phyloP scores from a whole-genome alignment of 805 yeast species.

The Metschnikowia borealis region DNA sequence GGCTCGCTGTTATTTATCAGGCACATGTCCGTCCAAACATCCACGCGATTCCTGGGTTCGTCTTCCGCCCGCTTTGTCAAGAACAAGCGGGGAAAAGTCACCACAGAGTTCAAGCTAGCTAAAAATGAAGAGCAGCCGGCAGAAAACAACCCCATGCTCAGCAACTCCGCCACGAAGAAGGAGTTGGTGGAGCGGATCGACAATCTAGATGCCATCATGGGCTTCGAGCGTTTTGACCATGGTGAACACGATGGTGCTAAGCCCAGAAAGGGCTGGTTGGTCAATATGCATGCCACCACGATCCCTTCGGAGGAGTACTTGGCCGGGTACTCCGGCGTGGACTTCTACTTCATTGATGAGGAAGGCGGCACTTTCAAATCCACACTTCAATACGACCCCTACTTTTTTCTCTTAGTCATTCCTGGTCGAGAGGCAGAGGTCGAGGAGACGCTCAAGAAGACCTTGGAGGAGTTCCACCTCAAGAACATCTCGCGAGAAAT shows the following conservation, averaged over 20 bases:
- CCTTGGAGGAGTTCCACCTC: slow-evolving; percentile 55
- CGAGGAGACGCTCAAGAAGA: slow-evolving; percentile 74
- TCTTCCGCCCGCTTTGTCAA: slow-evolving; percentile 51
- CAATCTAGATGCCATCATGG: slow-evolving; percentile 75
- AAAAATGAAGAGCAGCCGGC: slow-evolving; percentile 17
- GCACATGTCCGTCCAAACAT: slow-evolving; percentile 6
- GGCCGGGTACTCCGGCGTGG: slow-evolving; percentile 84
- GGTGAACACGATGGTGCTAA: slow-evolving; percentile 53
- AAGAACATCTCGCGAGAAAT: slow-evolving; percentile 51
- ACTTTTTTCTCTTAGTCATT: slow-evolving; percentile 68
- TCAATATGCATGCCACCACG: slow-evolving; percentile 88
- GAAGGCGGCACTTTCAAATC: slow-evolving; percentile 96
- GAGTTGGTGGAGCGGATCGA: slow-evolving; percentile 61
- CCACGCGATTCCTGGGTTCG: slow-evolving; percentile 36
- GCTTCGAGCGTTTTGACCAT: slow-evolving; percentile 73
- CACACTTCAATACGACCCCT: slow-evolving; percentile 80
- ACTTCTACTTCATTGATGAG: slow-evolving; percentile 89
- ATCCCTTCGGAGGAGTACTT: slow-evolving; percentile 53
- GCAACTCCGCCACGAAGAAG: slow-evolving; percentile 39
- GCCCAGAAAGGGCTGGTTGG: slow-evolving; percentile 79
- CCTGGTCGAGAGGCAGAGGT: slow-evolving; percentile 65
- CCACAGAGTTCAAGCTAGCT: slow-evolving; percentile 13
- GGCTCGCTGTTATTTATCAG: background rate
- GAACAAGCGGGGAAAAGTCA: slow-evolving; percentile 24
- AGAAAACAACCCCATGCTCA: slow-evolving; percentile 33